A percentile compares a stretch with the other conserved stretches of the same genome.
phyloP scores from a whole-genome alignment of 129 eudicot species.

The Rutidosis leptorrhynchoides region DNA sequence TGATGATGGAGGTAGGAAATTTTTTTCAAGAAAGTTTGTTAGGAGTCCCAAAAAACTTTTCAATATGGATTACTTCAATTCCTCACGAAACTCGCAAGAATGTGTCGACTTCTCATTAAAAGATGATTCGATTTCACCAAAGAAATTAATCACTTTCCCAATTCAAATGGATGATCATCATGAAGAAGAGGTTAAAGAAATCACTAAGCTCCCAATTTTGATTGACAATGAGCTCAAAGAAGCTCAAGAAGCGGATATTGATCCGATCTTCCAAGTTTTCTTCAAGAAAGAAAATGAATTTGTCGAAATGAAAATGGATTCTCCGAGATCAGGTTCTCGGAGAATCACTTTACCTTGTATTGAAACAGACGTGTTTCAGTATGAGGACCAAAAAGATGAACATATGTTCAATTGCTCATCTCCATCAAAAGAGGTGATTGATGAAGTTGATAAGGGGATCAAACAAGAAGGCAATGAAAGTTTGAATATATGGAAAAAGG shows the following conservation, averaged over 20 bases:
- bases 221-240: slow-evolving; percentile 22
- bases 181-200: slow-evolving; percentile 32
- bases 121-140: slow-evolving; percentile 28
- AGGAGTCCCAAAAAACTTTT: slow-evolving; percentile 36
- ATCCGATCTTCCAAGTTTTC: slow-evolving; percentile 63
- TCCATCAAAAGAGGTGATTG: slow-evolving; percentile 30
- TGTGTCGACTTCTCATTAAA: slow-evolving; percentile 43
- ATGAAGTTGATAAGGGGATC: slow-evolving; percentile 25
- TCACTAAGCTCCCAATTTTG: slow-evolving; percentile 32
- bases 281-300: slow-evolving; percentile 82
- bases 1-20: slow-evolving; percentile 52
- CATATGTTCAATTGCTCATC: slow-evolving; percentile 30
- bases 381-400: slow-evolving; percentile 49
- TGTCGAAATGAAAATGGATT: slow-evolving; percentile 89
- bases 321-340: slow-evolving; percentile 49
- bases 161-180: slow-evolving; percentile 40
- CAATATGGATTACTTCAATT: slow-evolving; percentile 48
- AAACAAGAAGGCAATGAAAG: slow-evolving; percentile 33
- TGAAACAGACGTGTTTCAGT: slow-evolving; percentile 45
- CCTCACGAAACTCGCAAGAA: slow-evolving; percentile 45
- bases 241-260: slow-evolving; percentile 46
- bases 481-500: slow-evolving; percentile 55
- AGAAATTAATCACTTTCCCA: slow-evolving; percentile 46
- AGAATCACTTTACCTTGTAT: slow-evolving; percentile 41
- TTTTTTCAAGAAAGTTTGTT: slow-evolving; percentile 46